phyloP scores from a whole-genome alignment of 495 filamentous ascomycete genomes.

The Collariella sp. region DNA sequence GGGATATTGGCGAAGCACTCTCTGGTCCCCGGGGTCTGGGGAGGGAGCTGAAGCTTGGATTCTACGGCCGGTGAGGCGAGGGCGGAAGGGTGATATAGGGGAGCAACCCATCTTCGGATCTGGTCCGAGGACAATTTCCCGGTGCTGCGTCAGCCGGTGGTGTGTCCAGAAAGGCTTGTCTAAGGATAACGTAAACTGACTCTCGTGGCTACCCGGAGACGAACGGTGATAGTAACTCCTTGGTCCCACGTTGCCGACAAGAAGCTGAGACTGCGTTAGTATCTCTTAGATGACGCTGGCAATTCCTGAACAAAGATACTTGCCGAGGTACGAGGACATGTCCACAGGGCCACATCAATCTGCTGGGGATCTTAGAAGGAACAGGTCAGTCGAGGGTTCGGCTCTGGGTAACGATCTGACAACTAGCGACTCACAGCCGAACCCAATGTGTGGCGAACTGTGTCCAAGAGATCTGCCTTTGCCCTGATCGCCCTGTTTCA shows the following conservation, averaged over 20 bases:
- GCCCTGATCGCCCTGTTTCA: not conserved
- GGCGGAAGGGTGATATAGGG: slow-evolving; percentile 24
- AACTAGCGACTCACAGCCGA: not conserved
- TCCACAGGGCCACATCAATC: not conserved
- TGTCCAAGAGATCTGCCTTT: not conserved
- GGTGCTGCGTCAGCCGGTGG: not conserved
- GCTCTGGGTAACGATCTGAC: not conserved
- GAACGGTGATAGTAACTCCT: not conserved
- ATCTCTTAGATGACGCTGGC: not conserved
- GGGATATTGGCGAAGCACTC: not conserved
- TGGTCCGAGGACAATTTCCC: slow-evolving; percentile 4
- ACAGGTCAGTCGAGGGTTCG: not conserved
- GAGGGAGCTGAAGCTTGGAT: not conserved
- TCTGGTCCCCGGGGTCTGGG: not conserved
- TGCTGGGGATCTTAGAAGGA: not conserved
- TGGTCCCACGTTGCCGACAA: not conserved
- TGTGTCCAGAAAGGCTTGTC: not conserved
- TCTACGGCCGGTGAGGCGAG: slow-evolving; percentile 7
- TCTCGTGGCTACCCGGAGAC: not conserved
- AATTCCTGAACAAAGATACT: not conserved
- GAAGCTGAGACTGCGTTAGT: not conserved
- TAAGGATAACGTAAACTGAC: not conserved
- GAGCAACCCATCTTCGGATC: slow-evolving; percentile 3
- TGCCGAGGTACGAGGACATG: not conserved
- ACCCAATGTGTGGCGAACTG: not conserved